A percentile compares a stretch with the other conserved stretches of the same genome.
These are phyloP conservation scores for Nissolia schottii DNA, from an alignment of 306 rosid genomes.

Conservation along the genomic window DNA sequence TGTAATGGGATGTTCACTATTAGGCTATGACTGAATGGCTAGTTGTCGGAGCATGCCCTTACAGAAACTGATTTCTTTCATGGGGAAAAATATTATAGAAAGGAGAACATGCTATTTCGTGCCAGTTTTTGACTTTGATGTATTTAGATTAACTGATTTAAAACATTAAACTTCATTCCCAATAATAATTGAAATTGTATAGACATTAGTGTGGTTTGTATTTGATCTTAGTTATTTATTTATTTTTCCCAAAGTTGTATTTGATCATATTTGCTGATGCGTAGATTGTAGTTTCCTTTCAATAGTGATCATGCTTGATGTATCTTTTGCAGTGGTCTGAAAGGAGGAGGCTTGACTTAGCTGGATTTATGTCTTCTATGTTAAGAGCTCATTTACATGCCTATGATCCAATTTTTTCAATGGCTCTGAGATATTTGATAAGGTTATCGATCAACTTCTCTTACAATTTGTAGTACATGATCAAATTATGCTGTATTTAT, in stretches of 20 bases:
- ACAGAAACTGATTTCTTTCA: neutral
- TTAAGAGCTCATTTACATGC: conserved; percentile 93
- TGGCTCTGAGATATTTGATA: conserved; percentile 94
- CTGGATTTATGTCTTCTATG: conserved; percentile 80
- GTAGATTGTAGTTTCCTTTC: no score
- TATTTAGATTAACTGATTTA: neutral
- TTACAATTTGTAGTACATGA: neutral
- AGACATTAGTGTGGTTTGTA: neutral
- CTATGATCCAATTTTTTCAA: conserved; percentile 89
- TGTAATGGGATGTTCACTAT: neutral
- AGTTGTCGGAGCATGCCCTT: neutral
- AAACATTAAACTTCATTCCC: neutral
- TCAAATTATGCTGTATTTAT: neutral
- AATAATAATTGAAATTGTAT: neutral
- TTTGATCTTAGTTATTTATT: conserved; percentile 13
- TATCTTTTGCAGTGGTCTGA: conserved; percentile 81
- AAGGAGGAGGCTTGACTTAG: conserved; percentile 78
- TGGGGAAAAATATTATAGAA: neutral
- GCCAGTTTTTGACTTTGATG: conserved; percentile 5
- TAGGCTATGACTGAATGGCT: neutral
- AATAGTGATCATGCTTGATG: conserved; percentile 22
- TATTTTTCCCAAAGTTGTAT: no score
- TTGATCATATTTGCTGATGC: no score
- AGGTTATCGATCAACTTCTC: conserved; percentile 46
- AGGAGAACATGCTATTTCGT: neutral